Evolutionary conservation across 2,329 filamentous ascomycete genomes (phyloP).

Genomic region (Paecilomyces sp.): DNA sequence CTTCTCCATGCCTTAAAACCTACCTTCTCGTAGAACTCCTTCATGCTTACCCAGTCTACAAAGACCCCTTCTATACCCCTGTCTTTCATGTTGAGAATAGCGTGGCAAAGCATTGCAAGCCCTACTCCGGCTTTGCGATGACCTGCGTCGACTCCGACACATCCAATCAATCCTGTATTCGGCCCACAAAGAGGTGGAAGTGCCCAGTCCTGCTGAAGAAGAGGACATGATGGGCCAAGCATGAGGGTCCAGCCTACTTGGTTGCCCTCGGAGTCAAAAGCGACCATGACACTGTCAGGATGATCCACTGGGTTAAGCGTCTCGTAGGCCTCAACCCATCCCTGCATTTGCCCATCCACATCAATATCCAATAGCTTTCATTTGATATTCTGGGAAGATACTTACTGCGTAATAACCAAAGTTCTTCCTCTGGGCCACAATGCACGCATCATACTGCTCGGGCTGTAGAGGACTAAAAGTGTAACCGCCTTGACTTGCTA

Average conservation of each 20-base stretch:
- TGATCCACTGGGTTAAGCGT: slow-evolving; percentile 25
- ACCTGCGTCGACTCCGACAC: slow-evolving; percentile 35
- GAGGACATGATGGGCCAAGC: slow-evolving; percentile 24
- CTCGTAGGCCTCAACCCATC: slow-evolving; percentile 37
- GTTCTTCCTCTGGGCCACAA: slow-evolving; percentile 32
- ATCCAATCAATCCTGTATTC: slow-evolving; percentile 38
- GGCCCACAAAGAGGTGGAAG: slow-evolving; percentile 33
- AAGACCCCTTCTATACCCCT: slow-evolving; percentile 36
- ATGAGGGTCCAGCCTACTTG: slow-evolving; percentile 43
- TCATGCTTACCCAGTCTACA: slow-evolving; percentile 37
- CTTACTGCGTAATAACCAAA: slow-evolving; percentile 30
- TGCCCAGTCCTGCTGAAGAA: slow-evolving; percentile 30
- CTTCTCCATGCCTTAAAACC: slow-evolving; percentile 35
- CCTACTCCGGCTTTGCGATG: slow-evolving; percentile 34
- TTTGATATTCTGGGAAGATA: neutral
- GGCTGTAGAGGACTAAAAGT: slow-evolving; percentile 29
- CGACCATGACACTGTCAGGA: slow-evolving; percentile 36
- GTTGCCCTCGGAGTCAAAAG: slow-evolving; percentile 27
- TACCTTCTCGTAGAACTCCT: slow-evolving; percentile 39
- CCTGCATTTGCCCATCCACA: slow-evolving; percentile 14
- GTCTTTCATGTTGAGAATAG: slow-evolving; percentile 37
- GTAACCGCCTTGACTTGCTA: slow-evolving; percentile 26
- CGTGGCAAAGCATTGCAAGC: slow-evolving; percentile 36
- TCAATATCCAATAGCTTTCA: neutral
- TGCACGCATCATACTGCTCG: slow-evolving; percentile 32